Conservation (phyloP, 164 flowering plant genomes). For the Houttuynia cordata region DNA sequence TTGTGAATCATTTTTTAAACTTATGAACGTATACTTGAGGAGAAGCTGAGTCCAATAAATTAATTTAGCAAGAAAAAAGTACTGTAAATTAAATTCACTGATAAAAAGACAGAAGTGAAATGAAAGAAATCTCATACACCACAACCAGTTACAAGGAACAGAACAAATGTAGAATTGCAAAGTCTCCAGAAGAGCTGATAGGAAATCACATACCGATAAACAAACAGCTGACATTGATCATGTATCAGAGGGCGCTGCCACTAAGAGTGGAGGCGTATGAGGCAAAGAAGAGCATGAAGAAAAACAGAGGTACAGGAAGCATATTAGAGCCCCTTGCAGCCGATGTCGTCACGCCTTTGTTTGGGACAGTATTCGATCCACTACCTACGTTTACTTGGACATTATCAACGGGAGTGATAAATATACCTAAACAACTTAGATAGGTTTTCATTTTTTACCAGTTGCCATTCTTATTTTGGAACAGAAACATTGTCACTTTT, state of each 20-base stretch:
- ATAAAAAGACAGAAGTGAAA: neutral
- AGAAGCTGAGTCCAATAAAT: neutral
- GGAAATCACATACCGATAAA: neutral
- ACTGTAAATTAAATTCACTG: neutral
- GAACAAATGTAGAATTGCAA: neutral
- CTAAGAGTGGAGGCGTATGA: slow-evolving; percentile 11
- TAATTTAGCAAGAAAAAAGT: neutral
- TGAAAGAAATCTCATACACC: neutral
- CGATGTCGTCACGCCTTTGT: slow-evolving; percentile 10
- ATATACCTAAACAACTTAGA: too few relatives aligned
- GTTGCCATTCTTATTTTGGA: too few relatives aligned
- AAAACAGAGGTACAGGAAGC: slow-evolving; percentile 2
- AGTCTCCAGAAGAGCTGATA: neutral
- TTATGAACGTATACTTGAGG: too few relatives aligned
- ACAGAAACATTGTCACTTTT: too few relatives aligned
- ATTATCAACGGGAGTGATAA: too few relatives aligned
- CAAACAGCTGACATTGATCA: neutral
- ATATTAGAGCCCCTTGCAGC: slow-evolving; percentile 6
- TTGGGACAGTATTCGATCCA: slow-evolving; percentile 6
- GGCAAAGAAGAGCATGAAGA: slow-evolving; percentile 5
- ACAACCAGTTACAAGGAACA: neutral
- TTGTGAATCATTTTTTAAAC: too few relatives aligned
- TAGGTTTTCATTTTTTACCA: too few relatives aligned
- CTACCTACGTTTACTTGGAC: slow-evolving; percentile 4
- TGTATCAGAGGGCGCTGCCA: neutral